These are phyloP conservation scores for Phyllosticta paracitricarpa DNA, from an alignment of 2,329 filamentous ascomycete genomes.

Conservation along the genomic window DNA sequence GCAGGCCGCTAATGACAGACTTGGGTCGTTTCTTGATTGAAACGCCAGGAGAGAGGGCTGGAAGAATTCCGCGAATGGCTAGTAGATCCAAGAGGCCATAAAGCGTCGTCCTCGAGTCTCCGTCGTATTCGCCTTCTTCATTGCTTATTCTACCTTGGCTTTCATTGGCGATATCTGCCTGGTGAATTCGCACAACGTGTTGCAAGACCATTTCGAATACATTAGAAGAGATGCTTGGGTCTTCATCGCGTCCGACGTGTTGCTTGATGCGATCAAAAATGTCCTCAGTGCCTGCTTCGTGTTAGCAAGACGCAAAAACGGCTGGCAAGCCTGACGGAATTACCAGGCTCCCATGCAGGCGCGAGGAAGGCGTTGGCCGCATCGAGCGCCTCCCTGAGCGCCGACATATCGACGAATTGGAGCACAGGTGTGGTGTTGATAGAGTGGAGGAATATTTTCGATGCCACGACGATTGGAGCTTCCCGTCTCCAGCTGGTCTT, in stretches of 20 bases:
- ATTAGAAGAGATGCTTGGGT: neutral
- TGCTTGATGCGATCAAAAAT: constrained; percentile 1
- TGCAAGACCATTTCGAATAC: constrained; percentile 16
- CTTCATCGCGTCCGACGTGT: neutral
- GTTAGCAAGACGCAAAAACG: constrained; percentile 1
- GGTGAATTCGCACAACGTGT: constrained; percentile 25
- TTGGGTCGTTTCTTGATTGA: constrained; percentile 24
- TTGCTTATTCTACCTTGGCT: constrained; percentile 13
- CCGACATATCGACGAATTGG: neutral
- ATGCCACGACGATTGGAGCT: neutral
- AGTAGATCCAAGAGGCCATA: constrained; percentile 30
- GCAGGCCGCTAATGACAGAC: constrained; percentile 19
- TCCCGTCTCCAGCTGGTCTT: neutral
- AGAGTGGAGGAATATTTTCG: constrained; percentile 1
- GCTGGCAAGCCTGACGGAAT: neutral
- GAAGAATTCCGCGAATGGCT: constrained; percentile 24
- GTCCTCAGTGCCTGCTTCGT: constrained; percentile 5
- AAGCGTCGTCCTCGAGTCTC: constrained; percentile 26
- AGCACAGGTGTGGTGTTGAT: neutral
- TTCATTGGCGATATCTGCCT: constrained; percentile 19
- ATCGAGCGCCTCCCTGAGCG: constrained; percentile 23
- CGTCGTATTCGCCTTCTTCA: constrained; percentile 27
- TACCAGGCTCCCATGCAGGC: constrained; percentile 6
- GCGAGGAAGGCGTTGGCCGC: constrained; percentile 14
- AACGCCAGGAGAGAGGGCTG: constrained; percentile 24